Percentiles rank a stretch among this genome's conserved stretches.
phyloP scores from a whole-genome alignment of 2,329 filamentous ascomycete genomes.

The Pseudopyricularia javanii region DNA sequence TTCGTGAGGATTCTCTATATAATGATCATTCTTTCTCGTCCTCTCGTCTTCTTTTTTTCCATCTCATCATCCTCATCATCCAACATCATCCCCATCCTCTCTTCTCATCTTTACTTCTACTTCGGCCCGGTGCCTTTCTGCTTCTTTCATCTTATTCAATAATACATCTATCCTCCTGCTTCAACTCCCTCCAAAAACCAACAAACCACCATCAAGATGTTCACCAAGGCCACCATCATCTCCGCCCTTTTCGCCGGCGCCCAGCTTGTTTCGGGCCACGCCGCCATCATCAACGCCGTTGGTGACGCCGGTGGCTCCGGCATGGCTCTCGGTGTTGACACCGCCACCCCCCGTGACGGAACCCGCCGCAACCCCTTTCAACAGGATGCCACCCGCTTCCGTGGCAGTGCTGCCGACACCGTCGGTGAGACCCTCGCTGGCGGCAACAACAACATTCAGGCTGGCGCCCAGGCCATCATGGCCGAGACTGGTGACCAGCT shows the following conservation, averaged over 20 bases:
- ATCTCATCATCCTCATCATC: no score
- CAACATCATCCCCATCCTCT: background rate
- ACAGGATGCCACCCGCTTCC: slow-evolving; percentile 51
- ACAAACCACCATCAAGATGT: slow-evolving; percentile 12
- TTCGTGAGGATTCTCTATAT: background rate
- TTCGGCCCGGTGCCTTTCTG: no score
- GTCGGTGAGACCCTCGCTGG: slow-evolving; percentile 46
- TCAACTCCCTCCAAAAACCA: background rate
- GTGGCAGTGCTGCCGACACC: slow-evolving; percentile 33
- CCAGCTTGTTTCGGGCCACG: slow-evolving; percentile 47
- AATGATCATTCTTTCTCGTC: background rate
- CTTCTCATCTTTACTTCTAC: background rate
- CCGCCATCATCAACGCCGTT: slow-evolving; percentile 43
- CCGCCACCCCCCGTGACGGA: slow-evolving; percentile 47
- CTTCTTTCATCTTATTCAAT: no score
- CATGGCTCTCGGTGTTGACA: slow-evolving; percentile 36
- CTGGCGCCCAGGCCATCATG: slow-evolving; percentile 38
- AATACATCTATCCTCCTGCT: background rate
- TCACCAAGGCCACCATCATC: slow-evolving; percentile 19
- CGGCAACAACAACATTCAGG: slow-evolving; percentile 52
- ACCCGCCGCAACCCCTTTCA: slow-evolving; percentile 50
- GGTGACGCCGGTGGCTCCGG: slow-evolving; percentile 46
- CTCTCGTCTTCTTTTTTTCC: background rate
- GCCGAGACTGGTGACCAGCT: slow-evolving; percentile 30
- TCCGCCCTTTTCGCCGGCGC: slow-evolving; percentile 39